These are phyloP conservation scores for Exserohilum rostratum DNA, from an alignment of 2,329 filamentous ascomycete genomes.

Conservation along the genomic window DNA sequence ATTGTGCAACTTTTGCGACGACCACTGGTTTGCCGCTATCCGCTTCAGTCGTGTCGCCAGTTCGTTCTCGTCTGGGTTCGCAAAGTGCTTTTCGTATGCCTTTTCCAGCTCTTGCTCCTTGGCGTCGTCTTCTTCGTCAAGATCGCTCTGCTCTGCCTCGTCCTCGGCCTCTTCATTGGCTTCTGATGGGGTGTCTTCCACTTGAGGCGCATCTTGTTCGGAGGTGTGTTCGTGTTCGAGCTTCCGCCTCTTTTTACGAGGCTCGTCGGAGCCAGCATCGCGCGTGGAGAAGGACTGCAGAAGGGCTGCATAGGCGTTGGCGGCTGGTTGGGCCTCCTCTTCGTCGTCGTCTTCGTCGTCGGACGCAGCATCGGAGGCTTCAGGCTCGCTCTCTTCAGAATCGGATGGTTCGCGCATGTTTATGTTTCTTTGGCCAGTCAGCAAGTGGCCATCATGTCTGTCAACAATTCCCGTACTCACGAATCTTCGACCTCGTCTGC, in stretches of 20 bases:
- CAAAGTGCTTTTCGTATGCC: conserved; percentile 83
- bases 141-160: conserved; percentile 15
- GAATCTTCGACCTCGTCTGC: conserved; percentile 38
- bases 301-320: conserved; percentile 61
- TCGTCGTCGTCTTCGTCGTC: conserved; percentile 34
- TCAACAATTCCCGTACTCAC: conserved; percentile 32
- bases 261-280: conserved; percentile 49
- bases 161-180: not conserved
- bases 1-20: conserved; percentile 45
- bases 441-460: conserved; percentile 3
- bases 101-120: conserved; percentile 54
- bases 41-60: conserved; percentile 60
- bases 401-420: conserved; percentile 27
- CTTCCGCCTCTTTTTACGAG: conserved; percentile 61
- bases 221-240: conserved; percentile 40
- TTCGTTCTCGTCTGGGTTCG: conserved; percentile 66
- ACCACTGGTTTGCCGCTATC: conserved; percentile 58
- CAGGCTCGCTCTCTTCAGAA: conserved; percentile 23
- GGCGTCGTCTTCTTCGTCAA: conserved; percentile 5
- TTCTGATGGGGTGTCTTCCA: not conserved
- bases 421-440: conserved; percentile 24
- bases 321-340: conserved; percentile 30
- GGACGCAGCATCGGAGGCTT: conserved; percentile 27
- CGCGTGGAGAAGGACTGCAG: conserved; percentile 57
- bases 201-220: conserved; percentile 17